phyloP scores from a whole-genome alignment of 2,329 filamentous ascomycete species.

The Elsinoe ampelina region DNA sequence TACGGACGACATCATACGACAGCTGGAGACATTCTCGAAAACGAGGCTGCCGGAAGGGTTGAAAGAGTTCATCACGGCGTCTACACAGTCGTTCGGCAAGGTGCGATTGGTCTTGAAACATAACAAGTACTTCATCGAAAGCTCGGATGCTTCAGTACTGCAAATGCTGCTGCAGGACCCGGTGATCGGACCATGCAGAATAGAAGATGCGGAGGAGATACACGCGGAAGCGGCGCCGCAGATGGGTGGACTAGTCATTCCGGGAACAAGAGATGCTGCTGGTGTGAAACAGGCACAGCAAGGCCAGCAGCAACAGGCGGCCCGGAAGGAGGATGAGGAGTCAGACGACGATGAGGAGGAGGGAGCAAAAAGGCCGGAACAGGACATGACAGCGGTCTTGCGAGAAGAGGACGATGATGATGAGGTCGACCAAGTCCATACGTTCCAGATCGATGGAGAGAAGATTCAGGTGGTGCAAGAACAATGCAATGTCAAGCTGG shows the following conservation, averaged over 20 bases:
- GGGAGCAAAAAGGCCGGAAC: conserved; percentile 29
- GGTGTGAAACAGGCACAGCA: conserved; percentile 62
- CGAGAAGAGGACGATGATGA: conserved; percentile 75
- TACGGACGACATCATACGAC: conserved; percentile 80
- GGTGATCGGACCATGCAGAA: conserved; percentile 67
- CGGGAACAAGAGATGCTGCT: conserved; percentile 86
- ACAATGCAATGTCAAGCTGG: conserved; percentile 69
- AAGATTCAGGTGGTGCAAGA: conserved; percentile 82
- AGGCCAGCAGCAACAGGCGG: conserved; percentile 30
- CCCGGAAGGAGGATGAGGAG: conserved; percentile 42
- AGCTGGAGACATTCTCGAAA: conserved; percentile 81
- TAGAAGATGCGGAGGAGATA: conserved; percentile 63
- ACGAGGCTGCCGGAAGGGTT: conserved; percentile 76
- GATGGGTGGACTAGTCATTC: conserved; percentile 80
- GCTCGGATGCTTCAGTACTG: conserved; percentile 74
- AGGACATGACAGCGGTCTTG: conserved; percentile 59
- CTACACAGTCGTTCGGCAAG: conserved; percentile 87
- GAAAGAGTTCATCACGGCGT: conserved; percentile 67
- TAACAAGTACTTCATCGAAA: conserved; percentile 90
- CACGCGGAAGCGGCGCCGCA: conserved; percentile 76
- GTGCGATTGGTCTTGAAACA: conserved; percentile 92
- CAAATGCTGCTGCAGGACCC: conserved; percentile 79
- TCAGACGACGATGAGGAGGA: conserved; percentile 48
- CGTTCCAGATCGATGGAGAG: conserved; percentile 79
- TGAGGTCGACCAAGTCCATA: conserved; percentile 76